A percentile compares a stretch with the other conserved stretches of the same genome.
These are phyloP conservation scores for Ceratobasidium theobromae DNA, from an alignment of 1,284 basidiomycete genomes.

Conservation along the genomic window DNA sequence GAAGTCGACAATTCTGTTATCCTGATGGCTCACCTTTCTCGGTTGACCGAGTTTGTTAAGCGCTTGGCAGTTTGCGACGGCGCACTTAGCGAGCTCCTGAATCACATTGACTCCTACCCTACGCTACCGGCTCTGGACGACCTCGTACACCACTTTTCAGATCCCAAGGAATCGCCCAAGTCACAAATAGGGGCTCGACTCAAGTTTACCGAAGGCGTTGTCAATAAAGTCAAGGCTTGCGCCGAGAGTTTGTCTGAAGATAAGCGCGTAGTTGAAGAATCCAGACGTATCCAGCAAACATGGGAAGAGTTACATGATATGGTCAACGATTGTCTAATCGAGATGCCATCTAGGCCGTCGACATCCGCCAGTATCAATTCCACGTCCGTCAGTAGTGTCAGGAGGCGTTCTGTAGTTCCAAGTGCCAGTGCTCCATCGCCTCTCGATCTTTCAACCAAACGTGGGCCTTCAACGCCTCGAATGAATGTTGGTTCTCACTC, in stretches of 20 bases:
- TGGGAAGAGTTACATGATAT: slow-evolving; percentile 79
- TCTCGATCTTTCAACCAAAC: slow-evolving; percentile 25
- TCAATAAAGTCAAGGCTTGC: slow-evolving; percentile 53
- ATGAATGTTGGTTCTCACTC: background rate
- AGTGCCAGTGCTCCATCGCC: slow-evolving; percentile 23
- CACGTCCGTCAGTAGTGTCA: slow-evolving; percentile 48
- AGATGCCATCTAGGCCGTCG: slow-evolving; percentile 59
- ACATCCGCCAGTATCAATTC: slow-evolving; percentile 52
- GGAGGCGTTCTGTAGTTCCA: slow-evolving; percentile 9
- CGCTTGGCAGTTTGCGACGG: slow-evolving; percentile 61
- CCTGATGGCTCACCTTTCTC: slow-evolving; percentile 54
- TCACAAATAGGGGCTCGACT: slow-evolving; percentile 65
- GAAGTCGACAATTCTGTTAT: slow-evolving; percentile 58
- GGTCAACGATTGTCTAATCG: slow-evolving; percentile 63
- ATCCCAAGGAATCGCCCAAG: slow-evolving; percentile 53
- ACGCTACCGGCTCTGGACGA: slow-evolving; percentile 52
- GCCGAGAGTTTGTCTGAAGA: slow-evolving; percentile 47
- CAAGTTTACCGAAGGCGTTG: slow-evolving; percentile 56
- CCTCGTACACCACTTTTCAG: slow-evolving; percentile 52
- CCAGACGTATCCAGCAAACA: slow-evolving; percentile 65
- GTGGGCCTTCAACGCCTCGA: slow-evolving; percentile 20
- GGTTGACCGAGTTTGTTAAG: slow-evolving; percentile 55
- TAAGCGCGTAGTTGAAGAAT: slow-evolving; percentile 58
- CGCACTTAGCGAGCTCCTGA: slow-evolving; percentile 75
- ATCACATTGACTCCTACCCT: slow-evolving; percentile 77